Conservation (phyloP, 2,329 filamentous ascomycete genomes). For the Aspergillus chevalieri region DNA sequence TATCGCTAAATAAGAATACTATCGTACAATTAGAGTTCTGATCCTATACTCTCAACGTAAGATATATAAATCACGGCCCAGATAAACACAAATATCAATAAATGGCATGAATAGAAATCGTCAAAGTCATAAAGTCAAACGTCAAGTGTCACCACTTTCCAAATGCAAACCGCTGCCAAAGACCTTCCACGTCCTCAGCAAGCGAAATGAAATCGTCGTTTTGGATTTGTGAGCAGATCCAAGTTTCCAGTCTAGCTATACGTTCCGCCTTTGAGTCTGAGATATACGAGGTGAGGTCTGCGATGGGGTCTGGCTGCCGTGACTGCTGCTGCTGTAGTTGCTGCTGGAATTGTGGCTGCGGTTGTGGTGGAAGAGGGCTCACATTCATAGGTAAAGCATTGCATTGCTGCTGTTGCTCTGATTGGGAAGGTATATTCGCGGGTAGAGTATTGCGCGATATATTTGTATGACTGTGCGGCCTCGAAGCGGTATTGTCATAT, state of each 20-base stretch:
- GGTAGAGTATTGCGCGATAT: too few species aligned
- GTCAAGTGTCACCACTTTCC: constrained; percentile 16
- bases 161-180: constrained; percentile 37
- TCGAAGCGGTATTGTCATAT: background rate
- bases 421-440: too few species aligned
- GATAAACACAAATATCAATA: background rate
- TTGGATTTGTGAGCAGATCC: constrained; percentile 38
- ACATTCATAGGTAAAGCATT: background rate
- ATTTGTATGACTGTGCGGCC: too few species aligned
- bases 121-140: background rate
- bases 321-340: background rate
- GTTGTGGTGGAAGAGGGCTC: background rate
- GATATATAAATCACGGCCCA: background rate
- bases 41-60: background rate
- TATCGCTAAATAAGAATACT: too few species aligned
- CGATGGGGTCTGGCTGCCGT: constrained; percentile 2
- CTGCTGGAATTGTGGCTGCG: background rate
- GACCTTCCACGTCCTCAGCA: constrained; percentile 35
- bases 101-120: background rate
- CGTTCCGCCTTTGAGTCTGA: constrained; percentile 26
- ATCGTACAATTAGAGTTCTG: too few species aligned
- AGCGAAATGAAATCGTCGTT: constrained; percentile 35
- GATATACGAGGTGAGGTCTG: constrained; percentile 28
- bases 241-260: constrained; percentile 29
- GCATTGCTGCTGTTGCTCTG: too few species aligned